phyloP scores from a whole-genome alignment of 805 yeast genomes.

The Metschnikowia cerradonensis region DNA sequence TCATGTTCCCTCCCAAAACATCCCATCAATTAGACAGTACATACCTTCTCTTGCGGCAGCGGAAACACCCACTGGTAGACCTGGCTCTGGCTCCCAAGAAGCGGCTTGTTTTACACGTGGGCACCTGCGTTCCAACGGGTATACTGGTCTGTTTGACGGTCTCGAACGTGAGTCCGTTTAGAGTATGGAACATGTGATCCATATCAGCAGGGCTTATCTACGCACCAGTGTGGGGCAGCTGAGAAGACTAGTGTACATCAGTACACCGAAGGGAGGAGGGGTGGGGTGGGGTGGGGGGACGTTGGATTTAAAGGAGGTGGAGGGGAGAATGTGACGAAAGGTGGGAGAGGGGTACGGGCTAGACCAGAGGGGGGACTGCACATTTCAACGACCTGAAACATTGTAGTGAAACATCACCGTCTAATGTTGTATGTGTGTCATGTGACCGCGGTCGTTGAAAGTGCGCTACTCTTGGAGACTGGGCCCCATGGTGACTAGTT shows the following conservation, averaged over 20 bases:
- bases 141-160: slow-evolving; percentile 7
- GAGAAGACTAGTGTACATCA: not conserved
- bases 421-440: not conserved
- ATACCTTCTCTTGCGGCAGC: slow-evolving; percentile 18
- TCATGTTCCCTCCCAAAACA: no score
- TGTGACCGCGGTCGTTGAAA: not conserved
- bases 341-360: no score
- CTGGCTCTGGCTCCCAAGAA: slow-evolving; percentile 17
- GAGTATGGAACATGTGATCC: slow-evolving; percentile 16
- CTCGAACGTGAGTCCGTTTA: slow-evolving; percentile 10
- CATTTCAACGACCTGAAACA: no score
- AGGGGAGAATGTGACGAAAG: not conserved
- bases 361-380: no score
- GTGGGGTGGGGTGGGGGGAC: no score
- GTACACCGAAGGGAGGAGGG: not conserved
- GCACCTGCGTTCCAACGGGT: slow-evolving; percentile 13
- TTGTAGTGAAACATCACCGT: no score
- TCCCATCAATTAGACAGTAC: slow-evolving; percentile 1
- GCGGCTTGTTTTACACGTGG: slow-evolving; percentile 5
- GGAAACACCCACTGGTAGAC: slow-evolving; percentile 15
- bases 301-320: not conserved
- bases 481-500: not conserved
- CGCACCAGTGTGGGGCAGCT: not conserved
- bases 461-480: no score
- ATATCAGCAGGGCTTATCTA: not conserved